phyloP scores from a whole-genome alignment of 2,329 filamentous ascomycete species.

The Sporothrix brunneoviolacea region DNA sequence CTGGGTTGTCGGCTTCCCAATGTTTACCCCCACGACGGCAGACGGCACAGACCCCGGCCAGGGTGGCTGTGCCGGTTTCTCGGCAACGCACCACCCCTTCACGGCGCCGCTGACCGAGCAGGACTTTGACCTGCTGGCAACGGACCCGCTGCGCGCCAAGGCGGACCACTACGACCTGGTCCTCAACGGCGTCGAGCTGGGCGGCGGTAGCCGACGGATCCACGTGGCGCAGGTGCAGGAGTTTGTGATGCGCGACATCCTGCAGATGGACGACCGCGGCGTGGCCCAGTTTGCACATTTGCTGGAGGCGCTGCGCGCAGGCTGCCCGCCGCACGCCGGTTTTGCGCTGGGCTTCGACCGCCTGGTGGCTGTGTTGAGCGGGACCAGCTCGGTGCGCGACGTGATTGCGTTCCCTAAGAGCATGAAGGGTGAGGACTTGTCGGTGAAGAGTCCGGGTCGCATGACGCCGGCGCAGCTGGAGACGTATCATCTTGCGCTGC shows the following conservation, averaged over 20 bases:
- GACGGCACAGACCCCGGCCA: constrained; percentile 66
- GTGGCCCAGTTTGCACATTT: constrained; percentile 81
- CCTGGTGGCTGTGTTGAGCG: constrained; percentile 71
- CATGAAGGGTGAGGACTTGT: constrained; percentile 77
- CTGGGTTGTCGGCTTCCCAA: constrained; percentile 87
- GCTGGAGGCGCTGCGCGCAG: constrained; percentile 71
- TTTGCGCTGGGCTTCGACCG: constrained; percentile 91
- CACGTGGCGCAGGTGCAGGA: constrained; percentile 78
- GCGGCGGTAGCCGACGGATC: constrained; percentile 87
- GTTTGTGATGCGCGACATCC: constrained; percentile 73
- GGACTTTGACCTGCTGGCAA: constrained; percentile 69
- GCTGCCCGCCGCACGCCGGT: constrained; percentile 91
- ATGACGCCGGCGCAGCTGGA: constrained; percentile 53
- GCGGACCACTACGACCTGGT: constrained; percentile 96
- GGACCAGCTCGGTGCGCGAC: constrained; percentile 72
- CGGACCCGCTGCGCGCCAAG: constrained; percentile 62
- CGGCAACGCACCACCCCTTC: constrained; percentile 91
- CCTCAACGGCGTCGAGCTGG: constrained; percentile 89
- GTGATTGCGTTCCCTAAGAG: constrained; percentile 97
- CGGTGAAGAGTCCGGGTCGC: constrained; percentile 69
- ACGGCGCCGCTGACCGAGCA: constrained; percentile 69
- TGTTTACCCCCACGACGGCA: constrained; percentile 65
- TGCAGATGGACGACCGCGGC: constrained; percentile 67
- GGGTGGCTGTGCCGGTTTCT: constrained; percentile 71
- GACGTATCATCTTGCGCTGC: constrained; percentile 38